Evolutionary conservation across 306 rosid species (phyloP), one percentile per base, ranked within the genome.

Genomic region (Prosopis cineraria): DNA sequence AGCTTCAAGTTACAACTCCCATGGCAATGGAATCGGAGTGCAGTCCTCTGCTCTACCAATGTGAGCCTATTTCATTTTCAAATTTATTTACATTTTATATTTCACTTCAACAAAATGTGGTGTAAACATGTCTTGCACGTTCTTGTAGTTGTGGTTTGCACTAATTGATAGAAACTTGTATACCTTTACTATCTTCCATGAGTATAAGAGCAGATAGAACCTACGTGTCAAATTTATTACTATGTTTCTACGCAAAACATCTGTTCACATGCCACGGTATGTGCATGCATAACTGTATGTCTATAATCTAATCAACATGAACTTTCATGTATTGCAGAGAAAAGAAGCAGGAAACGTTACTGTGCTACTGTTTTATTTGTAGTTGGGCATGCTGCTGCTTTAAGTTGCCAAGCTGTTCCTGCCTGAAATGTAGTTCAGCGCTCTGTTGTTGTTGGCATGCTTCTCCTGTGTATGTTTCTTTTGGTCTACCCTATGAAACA

Each of bases 21-120:
- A 77, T 39, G 85, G 37, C 27, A 86, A 85, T 75, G 86, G 43
- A 78, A 36, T 55, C 58, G 83, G 80, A 48, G 7, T 31, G 1
- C 58, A 25, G 27, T 78, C 96, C 71, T 86, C 80, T 73, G 84
- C 90, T 76, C 84, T 84, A 50, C 91, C 93, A 75, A 55, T 82
- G 98, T 95, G 79, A 87, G 98, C 81, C 82, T 24, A 58, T 63
- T 68, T 78, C 65, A 41, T 73, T 30, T 50, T 62, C 29, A 43
- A 50, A 31, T 59, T 24, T 24, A 58, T 58, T 31, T 47, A 29
- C 65, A 36, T 71, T 25, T 34, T 22, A 17, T 34, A 64, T 63
- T 31, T 63, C 24, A 63, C 25, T 33, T 63, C 40, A 59, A 63
- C 69, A 65, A 27, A 60, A 44, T 50, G 39, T 58, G 47, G 44